phyloP scores from a whole-genome alignment of 257 asterid genomes.

The Scutellaria galericulata region DNA sequence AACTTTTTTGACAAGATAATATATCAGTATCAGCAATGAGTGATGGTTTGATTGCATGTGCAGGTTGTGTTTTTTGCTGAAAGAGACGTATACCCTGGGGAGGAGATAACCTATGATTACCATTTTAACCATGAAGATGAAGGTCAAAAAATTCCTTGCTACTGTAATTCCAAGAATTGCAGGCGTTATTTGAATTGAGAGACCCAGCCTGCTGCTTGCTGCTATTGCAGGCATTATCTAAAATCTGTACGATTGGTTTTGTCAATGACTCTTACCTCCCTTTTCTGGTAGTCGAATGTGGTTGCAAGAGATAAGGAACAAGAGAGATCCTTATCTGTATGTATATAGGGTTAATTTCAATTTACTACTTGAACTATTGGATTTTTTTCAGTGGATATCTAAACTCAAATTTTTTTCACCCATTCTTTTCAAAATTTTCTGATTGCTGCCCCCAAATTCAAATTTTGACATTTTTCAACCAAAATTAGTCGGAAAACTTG shows the following conservation, averaged over 20 bases:
- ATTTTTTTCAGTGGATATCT: too few relatives aligned
- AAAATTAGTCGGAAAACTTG: too few relatives aligned
- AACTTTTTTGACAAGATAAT: neutral
- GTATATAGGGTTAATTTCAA: neutral
- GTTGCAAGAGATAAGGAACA: too few relatives aligned
- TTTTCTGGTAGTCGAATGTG: too few relatives aligned
- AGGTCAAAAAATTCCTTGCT: constrained; percentile 61
- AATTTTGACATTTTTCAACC: too few relatives aligned
- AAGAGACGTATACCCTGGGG: constrained; percentile 76
- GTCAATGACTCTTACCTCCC: too few relatives aligned
- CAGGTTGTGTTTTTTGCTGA: constrained; percentile 69
- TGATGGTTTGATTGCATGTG: neutral
- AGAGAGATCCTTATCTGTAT: neutral
- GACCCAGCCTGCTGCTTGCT: neutral
- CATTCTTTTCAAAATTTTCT: too few relatives aligned
- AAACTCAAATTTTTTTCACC: too few relatives aligned
- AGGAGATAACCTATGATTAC: constrained; percentile 75
- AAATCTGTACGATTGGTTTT: neutral
- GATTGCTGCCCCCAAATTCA: too few relatives aligned
- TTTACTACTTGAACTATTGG: too few relatives aligned
- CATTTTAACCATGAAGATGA: constrained; percentile 75
- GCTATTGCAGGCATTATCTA: too few relatives aligned
- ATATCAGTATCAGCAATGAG: too few relatives aligned
- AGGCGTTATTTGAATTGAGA: constrained; percentile 60
- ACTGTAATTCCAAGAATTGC: constrained; percentile 61